Evolutionary conservation across 2,329 filamentous ascomycete genomes (phyloP), one percentile per base, ranked within the genome.

Genomic region (Colletotrichum echinochloae): DNA sequence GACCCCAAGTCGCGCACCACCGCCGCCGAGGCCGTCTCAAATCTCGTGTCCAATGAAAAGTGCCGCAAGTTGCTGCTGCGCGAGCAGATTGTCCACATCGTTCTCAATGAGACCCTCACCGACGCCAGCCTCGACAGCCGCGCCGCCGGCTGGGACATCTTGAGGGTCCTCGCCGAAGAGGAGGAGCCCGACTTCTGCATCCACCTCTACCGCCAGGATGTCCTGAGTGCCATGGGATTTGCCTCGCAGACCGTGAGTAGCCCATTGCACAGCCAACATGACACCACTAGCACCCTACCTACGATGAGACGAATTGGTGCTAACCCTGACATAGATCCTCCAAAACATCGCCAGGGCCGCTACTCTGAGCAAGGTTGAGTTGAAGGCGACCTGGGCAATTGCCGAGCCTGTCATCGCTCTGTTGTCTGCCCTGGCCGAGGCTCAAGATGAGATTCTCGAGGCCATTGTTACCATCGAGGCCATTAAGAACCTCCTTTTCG

Each of bases 141-240:
- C 57, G 87, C 89, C 52, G 88, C 89, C 26, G 90, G 89, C n/a
- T 92, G 90, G 90, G 86, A 87, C 16, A 90, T 92, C 73, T 81
- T 92, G 62, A 85, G 86, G 73, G 85, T 88, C 51, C 82, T 92
- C 63, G 87, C 86, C 2, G 82, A 87, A 72, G 87, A 91, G 75
- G 90, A 92, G 77, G 90, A 91, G 74, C 82, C 86, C 16, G 90
- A 91, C 75, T 92, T 92, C 70, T 90, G 89, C 72, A 81, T 92
- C 26, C 89, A 92, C 74, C 78, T 92, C 67, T 91, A 86, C 75
- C 83, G 90, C 52, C 81, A 87, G 35, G 90, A 91, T 77, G 79
- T 91, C 18, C 75, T 92, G 70, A 88, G 87, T 35, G 88, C 89
- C 26, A 84, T 91, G 68, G 85, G 88, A 67, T 85, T 87, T 76